A percentile compares a stretch with the other conserved stretches of the same genome.
Conservation (phyloP, 768 basidiomycete genomes). For the Peribolospora kevripleyi region DNA sequence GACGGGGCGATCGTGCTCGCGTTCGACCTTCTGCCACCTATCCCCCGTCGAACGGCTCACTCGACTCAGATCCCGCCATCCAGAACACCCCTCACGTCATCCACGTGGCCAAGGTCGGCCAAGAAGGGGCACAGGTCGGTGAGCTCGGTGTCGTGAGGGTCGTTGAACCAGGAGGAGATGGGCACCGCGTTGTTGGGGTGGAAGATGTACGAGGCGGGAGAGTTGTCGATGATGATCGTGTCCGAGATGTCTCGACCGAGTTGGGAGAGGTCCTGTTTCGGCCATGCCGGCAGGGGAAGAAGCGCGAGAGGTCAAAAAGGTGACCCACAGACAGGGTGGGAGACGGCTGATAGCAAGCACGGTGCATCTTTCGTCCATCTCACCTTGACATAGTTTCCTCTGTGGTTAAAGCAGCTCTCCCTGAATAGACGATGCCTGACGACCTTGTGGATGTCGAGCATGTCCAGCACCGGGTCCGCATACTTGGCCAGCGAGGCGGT, state of each 20-base stretch:
- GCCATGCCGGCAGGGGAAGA: not conserved
- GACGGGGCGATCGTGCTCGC: too few species aligned
- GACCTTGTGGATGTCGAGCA: slow-evolving; percentile 73
- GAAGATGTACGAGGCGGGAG: slow-evolving; percentile 96
- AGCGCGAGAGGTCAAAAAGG: not conserved
- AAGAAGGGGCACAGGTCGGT: slow-evolving; percentile 90
- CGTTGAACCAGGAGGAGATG: slow-evolving; percentile 96
- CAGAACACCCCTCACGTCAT: slow-evolving; percentile 75
- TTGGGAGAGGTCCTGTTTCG: slow-evolving; percentile 69
- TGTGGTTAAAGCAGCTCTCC: slow-evolving; percentile 97
- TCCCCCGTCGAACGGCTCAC: too few species aligned
- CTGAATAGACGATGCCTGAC: slow-evolving; percentile 85
- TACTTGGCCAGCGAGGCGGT: slow-evolving; percentile 99
- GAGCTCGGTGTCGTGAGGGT: slow-evolving; percentile 22
- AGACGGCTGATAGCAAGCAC: not conserved
- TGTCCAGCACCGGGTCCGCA: slow-evolving; percentile 94
- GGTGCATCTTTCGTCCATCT: slow-evolving; percentile 7
- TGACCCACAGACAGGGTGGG: not conserved
- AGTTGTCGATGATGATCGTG: slow-evolving; percentile 95
- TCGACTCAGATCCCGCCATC: slow-evolving; percentile 33
- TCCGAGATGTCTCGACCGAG: slow-evolving; percentile 79
- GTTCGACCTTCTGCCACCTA: too few species aligned
- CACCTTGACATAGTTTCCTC: slow-evolving; percentile 97
- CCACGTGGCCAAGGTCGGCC: slow-evolving; percentile 55
- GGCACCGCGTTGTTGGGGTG: slow-evolving; percentile 98